These are phyloP conservation scores for Alternaria ethzedia DNA, from an alignment of 2,329 filamentous ascomycete genomes.

Conservation along the genomic window DNA sequence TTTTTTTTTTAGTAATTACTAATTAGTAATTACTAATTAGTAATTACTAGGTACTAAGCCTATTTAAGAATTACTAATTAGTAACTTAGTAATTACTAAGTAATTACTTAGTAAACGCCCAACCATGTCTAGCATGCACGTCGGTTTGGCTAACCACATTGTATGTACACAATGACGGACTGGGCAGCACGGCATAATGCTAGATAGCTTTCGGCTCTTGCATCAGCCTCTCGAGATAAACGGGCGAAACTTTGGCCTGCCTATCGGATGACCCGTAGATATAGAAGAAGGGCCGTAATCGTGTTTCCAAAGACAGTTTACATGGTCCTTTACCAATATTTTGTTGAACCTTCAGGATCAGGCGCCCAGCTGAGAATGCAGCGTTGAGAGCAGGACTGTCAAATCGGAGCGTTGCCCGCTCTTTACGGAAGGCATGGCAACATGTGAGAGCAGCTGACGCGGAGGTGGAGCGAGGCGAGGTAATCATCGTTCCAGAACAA, in stretches of 20 bases:
- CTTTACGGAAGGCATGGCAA: slow-evolving; percentile 3
- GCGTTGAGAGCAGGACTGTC: background rate
- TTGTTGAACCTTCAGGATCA: slow-evolving; percentile 7
- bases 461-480: slow-evolving; percentile 22
- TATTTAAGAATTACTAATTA: too few species aligned
- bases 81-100: too few species aligned
- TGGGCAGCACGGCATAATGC: slow-evolving; percentile 46
- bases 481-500: slow-evolving; percentile 26
- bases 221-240: slow-evolving; percentile 16
- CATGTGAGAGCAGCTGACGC: slow-evolving; percentile 26
- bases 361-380: slow-evolving; percentile 7
- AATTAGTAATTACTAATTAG: too few species aligned
- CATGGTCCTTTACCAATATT: background rate
- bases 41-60: too few species aligned
- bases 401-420: slow-evolving; percentile 12
- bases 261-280: background rate
- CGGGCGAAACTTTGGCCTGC: background rate
- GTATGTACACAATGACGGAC: slow-evolving; percentile 28
- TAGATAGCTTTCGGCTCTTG: slow-evolving; percentile 21
- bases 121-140: slow-evolving; percentile 19
- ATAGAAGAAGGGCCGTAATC: background rate
- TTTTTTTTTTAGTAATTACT: too few species aligned
- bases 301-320: background rate
- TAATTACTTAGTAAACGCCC: too few species aligned
- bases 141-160: slow-evolving; percentile 25